Evolutionary conservation across 768 basidiomycete genomes (phyloP), one percentile per base, ranked within the genome.

Genomic region (Pisolithus albus): DNA sequence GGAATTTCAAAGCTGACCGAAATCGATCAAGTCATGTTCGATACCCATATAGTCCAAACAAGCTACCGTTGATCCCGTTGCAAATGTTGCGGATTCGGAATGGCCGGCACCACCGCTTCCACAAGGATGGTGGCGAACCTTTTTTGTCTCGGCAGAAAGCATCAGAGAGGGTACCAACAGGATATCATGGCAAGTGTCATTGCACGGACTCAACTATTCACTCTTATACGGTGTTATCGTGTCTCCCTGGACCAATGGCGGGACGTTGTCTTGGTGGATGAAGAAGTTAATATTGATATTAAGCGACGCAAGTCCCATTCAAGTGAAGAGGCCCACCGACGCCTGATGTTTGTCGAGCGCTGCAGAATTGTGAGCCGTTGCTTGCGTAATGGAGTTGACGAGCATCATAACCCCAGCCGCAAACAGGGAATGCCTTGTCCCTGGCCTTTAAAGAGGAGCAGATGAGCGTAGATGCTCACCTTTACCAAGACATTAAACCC

Each of bases 231-330:
- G 30, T 32, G 13, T 24, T 13, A n/a, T 5, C 19, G 24, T 7
- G 36, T 7, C 28, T 1, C 7, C 30, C 2, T 36, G 69, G 65
- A 52, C 47, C 10, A 42, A 60, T 7, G 65, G 65, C 65, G 19
- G 21, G 50, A 67, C 26, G 61, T 69, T 5, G 53, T 67, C 7
- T 57, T 67, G 24, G 57, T 69, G 16, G 65, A 67, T 28, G 66
- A 68, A 47, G 52, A 68, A 41, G 50, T 52, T 15, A 49, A 67
- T 26, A 21, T 68, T n/a, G 46, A 36, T 1, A 46, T 66, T 11
- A 4, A 68, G n/a, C 64, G 64, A 5, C 49, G 52, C 1, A 53
- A 47, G 16, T 67, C 65, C 40, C 65, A 67, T 41, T 56, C 56
- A 18, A 65, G 63, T 5, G 47, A 43, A 8, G 50, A 56, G 4